Percentiles rank a stretch among this genome's conserved stretches.
Conservation (phyloP, 2,329 filamentous ascomycete genomes). For the Pestalotiopsis fici region DNA sequence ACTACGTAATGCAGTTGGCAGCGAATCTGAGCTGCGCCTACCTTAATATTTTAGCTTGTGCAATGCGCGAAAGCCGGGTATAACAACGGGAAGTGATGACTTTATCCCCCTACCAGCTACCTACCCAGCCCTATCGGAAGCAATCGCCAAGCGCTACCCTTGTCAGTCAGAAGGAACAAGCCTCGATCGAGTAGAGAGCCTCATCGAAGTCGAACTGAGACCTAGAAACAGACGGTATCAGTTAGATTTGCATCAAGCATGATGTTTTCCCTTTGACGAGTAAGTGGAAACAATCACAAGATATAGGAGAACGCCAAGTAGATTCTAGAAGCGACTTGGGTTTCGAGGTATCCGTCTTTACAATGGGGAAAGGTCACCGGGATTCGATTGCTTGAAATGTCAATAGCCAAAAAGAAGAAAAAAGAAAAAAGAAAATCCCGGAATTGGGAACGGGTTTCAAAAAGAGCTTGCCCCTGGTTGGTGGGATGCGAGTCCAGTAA, state of each 20-base stretch:
- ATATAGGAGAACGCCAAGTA: not conserved
- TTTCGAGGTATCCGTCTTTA: not conserved
- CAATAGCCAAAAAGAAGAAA: not conserved
- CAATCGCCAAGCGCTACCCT: constrained; percentile 1
- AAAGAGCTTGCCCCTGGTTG: not conserved
- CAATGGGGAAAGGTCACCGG: not conserved
- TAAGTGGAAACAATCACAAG: not conserved
- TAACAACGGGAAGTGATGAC: not conserved
- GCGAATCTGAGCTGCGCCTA: too few species aligned
- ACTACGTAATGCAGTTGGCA: not conserved
- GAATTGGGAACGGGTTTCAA: not conserved
- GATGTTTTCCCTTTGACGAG: not conserved
- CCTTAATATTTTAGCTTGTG: too few species aligned
- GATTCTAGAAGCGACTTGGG: not conserved
- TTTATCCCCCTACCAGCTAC: not conserved
- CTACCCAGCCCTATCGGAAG: not conserved
- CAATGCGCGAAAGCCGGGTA: not conserved
- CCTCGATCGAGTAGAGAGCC: not conserved
- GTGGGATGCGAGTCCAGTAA: not conserved
- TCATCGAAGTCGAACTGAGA: not conserved
- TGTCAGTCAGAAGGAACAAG: not conserved
- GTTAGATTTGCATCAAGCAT: not conserved
- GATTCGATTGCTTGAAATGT: not conserved
- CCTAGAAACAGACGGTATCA: not conserved
- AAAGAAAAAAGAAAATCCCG: not conserved